Evolutionary conservation across 805 yeast species (phyloP), one percentile per base, ranked within the genome.

Genomic region (Lachancea fermentati): DNA sequence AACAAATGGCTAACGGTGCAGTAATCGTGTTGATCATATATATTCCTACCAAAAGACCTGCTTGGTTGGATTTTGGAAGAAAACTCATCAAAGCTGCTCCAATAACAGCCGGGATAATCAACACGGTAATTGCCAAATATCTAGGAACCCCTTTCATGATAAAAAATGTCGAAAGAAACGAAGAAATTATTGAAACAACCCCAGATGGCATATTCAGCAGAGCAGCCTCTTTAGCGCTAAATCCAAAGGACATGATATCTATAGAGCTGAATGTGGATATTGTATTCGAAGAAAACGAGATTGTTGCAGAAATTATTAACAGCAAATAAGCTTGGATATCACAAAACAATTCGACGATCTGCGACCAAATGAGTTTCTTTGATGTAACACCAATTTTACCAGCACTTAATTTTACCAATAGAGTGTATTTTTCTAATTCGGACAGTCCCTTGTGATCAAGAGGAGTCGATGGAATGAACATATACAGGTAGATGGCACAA

Each of bases 241-340:
- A 74, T 2, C 78, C 78, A 52, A 74, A 71, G 1, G 75, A 61
- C 9, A 60, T 55, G 28, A 73, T 72, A 35, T 73, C 69, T 1
- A 54, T 40, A 7, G 53, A 58, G 3, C 62, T 56, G 60, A 60
- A 58, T 2, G 60, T 58, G 4, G 62, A 62, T 7, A 58, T 41
- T 0, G 78, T 74, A 43, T 77, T 78, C 4, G 78, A 73, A 1
- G 75, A 70, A 26, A 73, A 70, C 66, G 71, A 71, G 12, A 73
- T 64, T 1, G 67, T 49, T 2, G 71, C 43, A 1, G 78, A 71
- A 24, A 75, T 54, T 18, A 71, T 40, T 41, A 71, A 60, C 45
- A 73, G 55, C n/a, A 70, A 63, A 75, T 77, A 74, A 4, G 78
- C 71, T 33, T 69, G 71, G 38, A 61, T 63, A 48, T 75, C 80